A percentile compares a stretch with the other conserved stretches of the same genome.
Evolutionary conservation across 139 green algal genomes (phyloP).

Genomic region (Zygnema cylindricum): DNA sequence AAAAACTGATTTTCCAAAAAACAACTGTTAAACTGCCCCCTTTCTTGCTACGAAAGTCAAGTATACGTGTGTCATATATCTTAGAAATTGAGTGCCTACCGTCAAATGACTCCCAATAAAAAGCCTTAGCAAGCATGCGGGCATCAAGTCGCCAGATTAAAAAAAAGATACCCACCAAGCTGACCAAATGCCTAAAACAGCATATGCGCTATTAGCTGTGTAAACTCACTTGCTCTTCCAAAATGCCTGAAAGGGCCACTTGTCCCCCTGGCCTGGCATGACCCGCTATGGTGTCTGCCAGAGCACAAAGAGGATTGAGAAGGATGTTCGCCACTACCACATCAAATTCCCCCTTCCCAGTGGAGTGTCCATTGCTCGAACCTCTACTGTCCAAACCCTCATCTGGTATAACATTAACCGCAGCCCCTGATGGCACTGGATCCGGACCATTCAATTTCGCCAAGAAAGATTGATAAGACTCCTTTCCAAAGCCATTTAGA

Average conservation of each 20-base stretch:
- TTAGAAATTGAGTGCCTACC: too few species aligned
- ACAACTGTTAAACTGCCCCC: too few species aligned
- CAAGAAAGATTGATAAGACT: slow-evolving; percentile 31
- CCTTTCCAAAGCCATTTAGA: slow-evolving; percentile 70
- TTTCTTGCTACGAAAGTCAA: too few species aligned
- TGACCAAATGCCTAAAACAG: too few species aligned
- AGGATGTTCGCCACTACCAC: slow-evolving; percentile 87
- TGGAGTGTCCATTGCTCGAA: neutral
- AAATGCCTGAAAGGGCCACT: slow-evolving; percentile 35
- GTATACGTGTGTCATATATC: too few species aligned
- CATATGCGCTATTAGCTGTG: neutral
- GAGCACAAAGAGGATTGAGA: slow-evolving; percentile 13
- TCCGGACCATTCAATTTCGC: slow-evolving; percentile 42
- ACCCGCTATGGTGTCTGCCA: slow-evolving; percentile 21
- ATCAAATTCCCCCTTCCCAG: slow-evolving; percentile 64
- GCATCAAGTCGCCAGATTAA: too few species aligned
- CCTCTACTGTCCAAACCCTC: neutral
- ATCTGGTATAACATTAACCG: neutral
- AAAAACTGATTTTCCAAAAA: too few species aligned
- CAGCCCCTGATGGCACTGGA: neutral
- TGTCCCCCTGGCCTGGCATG: slow-evolving; percentile 14
- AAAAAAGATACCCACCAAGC: too few species aligned
- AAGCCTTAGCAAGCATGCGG: too few species aligned
- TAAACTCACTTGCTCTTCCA: slow-evolving; percentile 31
- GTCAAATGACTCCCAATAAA: too few species aligned